phyloP scores from a whole-genome alignment of 1,284 basidiomycete species.

The Rhizopogon parksii region DNA sequence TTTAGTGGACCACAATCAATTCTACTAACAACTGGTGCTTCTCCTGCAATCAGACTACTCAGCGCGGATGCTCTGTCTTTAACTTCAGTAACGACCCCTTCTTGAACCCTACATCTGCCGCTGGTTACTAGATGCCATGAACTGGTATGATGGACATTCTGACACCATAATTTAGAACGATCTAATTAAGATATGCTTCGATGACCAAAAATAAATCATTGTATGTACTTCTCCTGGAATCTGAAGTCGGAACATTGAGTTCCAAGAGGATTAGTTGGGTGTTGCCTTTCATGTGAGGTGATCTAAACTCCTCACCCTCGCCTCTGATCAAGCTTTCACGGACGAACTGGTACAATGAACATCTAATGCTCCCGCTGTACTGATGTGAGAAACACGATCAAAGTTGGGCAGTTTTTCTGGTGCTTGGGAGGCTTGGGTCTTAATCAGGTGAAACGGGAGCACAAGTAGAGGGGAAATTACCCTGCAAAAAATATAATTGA shows the following conservation, averaged over 20 bases:
- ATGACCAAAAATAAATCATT: no score
- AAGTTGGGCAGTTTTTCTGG: neutral
- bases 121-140: conserved; percentile 1
- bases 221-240: no score
- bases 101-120: conserved; percentile 11
- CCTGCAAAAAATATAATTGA: no score
- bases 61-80: conserved; percentile 28
- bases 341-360: neutral
- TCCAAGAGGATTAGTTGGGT: neutral
- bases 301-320: neutral
- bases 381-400: neutral
- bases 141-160: no score
- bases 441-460: neutral
- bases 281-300: no score
- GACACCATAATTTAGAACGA: neutral
- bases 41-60: conserved; percentile 28
- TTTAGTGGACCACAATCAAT: conserved; percentile 24
- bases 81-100: conserved; percentile 28
- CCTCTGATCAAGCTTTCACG: neutral
- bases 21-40: conserved; percentile 28
- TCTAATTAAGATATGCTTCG: neutral
- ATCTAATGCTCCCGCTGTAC: neutral
- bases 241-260: neutral
- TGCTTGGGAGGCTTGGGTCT: neutral
- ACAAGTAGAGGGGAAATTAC: no score